Percentiles rank a stretch among this genome's conserved stretches.
Conservation (phyloP, 352 stramenopile genomes). For the Aphanomyces cochlioides region DNA sequence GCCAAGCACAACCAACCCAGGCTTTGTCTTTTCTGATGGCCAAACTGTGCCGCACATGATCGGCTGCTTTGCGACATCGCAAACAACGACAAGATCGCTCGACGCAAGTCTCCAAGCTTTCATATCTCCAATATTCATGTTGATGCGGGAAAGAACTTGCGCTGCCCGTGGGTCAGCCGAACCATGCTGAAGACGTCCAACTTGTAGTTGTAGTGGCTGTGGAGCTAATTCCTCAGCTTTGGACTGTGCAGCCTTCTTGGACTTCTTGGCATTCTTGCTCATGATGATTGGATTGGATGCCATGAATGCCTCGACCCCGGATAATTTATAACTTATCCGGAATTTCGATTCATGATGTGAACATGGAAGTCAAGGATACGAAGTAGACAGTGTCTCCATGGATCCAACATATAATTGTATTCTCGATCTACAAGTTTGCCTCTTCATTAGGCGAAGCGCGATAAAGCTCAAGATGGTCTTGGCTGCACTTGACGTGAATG, state of each 20-base stretch:
- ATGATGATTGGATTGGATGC: not conserved
- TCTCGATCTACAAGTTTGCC: conserved; percentile 1
- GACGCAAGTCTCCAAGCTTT: not conserved
- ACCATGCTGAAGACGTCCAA: conserved; percentile 10
- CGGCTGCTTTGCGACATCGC: conserved; percentile 27
- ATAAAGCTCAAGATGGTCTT: conserved; percentile 42
- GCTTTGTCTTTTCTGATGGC: conserved; percentile 72
- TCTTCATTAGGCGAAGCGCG: conserved; percentile 57
- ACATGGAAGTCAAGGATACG: too few relatives aligned
- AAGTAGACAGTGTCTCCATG: too few relatives aligned
- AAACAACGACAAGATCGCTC: conserved; percentile 13
- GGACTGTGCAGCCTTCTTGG: not conserved
- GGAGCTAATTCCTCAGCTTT: not conserved
- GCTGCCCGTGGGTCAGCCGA: conserved; percentile 2
- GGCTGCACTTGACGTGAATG: conserved; percentile 40
- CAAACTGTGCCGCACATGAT: conserved; percentile 62
- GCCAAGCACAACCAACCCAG: conserved; percentile 54
- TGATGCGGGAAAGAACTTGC: conserved; percentile 17
- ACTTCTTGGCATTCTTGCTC: conserved; percentile 12
- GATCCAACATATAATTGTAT: too few relatives aligned
- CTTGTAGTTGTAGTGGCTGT: not conserved
- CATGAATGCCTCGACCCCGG: not conserved
- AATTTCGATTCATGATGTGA: not conserved
- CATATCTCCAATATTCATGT: conserved; percentile 8
- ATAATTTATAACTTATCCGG: not conserved